Evolutionary conservation across 805 yeast species (phyloP).

Genomic region (Barnettozyma siamensis): DNA sequence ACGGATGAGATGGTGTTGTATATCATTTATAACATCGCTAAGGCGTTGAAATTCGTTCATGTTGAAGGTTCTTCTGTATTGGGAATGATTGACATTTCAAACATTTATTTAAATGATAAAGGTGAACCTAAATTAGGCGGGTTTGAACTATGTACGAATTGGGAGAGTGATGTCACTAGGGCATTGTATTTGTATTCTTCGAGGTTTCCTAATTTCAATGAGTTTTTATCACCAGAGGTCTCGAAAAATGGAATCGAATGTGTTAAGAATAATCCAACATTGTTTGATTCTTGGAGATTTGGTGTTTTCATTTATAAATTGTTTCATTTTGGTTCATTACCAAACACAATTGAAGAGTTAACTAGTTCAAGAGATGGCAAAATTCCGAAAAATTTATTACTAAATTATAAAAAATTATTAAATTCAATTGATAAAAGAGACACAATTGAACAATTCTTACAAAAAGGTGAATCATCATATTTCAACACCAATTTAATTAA

Average conservation of each 20-base stretch:
- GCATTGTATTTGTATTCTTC: slow-evolving; percentile 31
- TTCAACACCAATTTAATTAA: slow-evolving; percentile 42
- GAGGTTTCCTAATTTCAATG: slow-evolving; percentile 27
- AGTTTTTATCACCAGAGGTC: slow-evolving; percentile 51
- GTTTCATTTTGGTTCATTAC: slow-evolving; percentile 27
- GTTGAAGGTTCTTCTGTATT: slow-evolving; percentile 51
- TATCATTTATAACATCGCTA: slow-evolving; percentile 52
- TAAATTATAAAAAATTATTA: slow-evolving; percentile 36
- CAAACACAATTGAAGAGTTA: slow-evolving; percentile 10
- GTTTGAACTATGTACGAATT: slow-evolving; percentile 58
- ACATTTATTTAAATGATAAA: slow-evolving; percentile 56
- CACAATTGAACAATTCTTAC: slow-evolving; percentile 26
- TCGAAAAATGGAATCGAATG: slow-evolving; percentile 36
- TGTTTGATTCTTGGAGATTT: slow-evolving; percentile 56
- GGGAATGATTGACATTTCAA: slow-evolving; percentile 51
- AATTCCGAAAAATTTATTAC: slow-evolving; percentile 34
- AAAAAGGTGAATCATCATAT: slow-evolving; percentile 22
- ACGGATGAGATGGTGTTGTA: slow-evolving; percentile 40
- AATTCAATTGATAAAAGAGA: slow-evolving; percentile 35
- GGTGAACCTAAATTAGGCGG: slow-evolving; percentile 89
- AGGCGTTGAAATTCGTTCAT: slow-evolving; percentile 53
- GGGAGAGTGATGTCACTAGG: slow-evolving; percentile 30
- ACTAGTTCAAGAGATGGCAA: slow-evolving; percentile 9
- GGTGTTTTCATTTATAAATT: slow-evolving; percentile 50
- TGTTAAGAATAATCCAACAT: slow-evolving; percentile 32